These are phyloP conservation scores for Arachnopeziza araneosa DNA, from an alignment of 2,329 filamentous ascomycete genomes.

Conservation along the genomic window DNA sequence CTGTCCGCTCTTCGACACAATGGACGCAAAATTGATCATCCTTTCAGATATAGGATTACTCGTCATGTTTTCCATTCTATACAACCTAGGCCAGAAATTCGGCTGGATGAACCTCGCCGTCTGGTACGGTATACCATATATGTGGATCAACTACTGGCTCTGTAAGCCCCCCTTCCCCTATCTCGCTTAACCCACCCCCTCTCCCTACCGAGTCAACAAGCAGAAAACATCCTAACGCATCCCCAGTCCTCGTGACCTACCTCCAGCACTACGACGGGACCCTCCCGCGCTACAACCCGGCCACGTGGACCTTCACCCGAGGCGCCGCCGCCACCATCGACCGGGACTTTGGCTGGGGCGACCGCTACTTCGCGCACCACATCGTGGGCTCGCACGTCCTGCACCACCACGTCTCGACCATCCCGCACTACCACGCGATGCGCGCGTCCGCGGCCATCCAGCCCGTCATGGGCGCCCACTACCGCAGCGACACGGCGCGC, in stretches of 20 bases:
- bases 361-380: slow-evolving; percentile 54
- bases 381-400: slow-evolving; percentile 58
- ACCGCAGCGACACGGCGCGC: slow-evolving; percentile 35
- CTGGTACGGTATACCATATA: slow-evolving; percentile 50
- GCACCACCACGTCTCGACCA: slow-evolving; percentile 53
- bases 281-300: slow-evolving; percentile 52
- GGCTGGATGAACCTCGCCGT: no score
- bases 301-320: slow-evolving; percentile 53
- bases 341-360: slow-evolving; percentile 56
- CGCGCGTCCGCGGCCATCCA: slow-evolving; percentile 51
- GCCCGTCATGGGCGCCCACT: slow-evolving; percentile 48
- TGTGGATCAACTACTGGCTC: slow-evolving; percentile 66
- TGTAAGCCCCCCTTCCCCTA: slow-evolving; percentile 36
- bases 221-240: slow-evolving; percentile 20
- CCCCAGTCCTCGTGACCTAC: slow-evolving; percentile 63
- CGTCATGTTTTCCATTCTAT: no score
- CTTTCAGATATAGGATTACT: no score
- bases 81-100: no score
- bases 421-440: slow-evolving; percentile 53
- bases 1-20: no score
- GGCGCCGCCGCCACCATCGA: slow-evolving; percentile 58
- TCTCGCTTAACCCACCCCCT: background rate
- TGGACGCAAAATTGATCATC: no score
- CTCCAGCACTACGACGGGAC: slow-evolving; percentile 60
- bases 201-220: background rate